A percentile compares a stretch with the other conserved stretches of the same genome.
Evolutionary conservation across 345 rosid genomes (phyloP).

Genomic region (rapeseed (Brassica napus)): Da-Ae NC_063452.1:1491001-1491500

Average conservation of each 20-base stretch:
- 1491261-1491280: conserved; percentile 36
- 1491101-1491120: too few relatives aligned
- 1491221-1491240: conserved; percentile 15
- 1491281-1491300: conserved; percentile 38
- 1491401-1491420: conserved; percentile 26
- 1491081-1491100: too few relatives aligned
- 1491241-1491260: neutral
- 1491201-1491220: neutral
- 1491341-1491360: conserved; percentile 28
- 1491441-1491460: conserved; percentile 2
- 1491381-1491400: conserved; percentile 44
- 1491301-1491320: neutral
- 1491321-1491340: neutral
- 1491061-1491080: too few relatives aligned
- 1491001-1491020: too few relatives aligned
- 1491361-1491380: conserved; percentile 33
- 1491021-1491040: too few relatives aligned
- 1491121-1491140: too few relatives aligned
- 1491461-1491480: neutral
- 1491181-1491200: neutral
- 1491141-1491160: neutral
- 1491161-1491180: conserved; percentile 33
- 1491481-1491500: neutral
- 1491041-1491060: too few relatives aligned
- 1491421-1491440: conserved; percentile 21